Evolutionary conservation across 176 grass and related monocot genomes (phyloP), one percentile per base, ranked within the genome.

Genomic region (Aechmea fasciata): DNA sequence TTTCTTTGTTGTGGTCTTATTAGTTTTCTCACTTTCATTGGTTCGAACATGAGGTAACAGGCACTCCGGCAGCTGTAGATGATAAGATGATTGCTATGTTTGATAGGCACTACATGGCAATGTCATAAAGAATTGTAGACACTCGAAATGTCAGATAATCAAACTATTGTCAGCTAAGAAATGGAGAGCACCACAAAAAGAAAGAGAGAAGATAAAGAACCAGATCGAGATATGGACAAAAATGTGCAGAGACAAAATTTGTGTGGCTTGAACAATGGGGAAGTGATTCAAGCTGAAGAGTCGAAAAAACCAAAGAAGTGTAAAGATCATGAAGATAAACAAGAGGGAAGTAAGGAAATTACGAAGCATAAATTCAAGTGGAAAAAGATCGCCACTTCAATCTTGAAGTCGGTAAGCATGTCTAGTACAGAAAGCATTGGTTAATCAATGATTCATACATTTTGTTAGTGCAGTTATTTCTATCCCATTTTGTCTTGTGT

Each of bases 371-470:
- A 87, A 75, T 85, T 93, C 69, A 90, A 88, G 65, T 99, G 94
- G 94, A 99, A 88, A 84, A 93, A 99, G 64, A 80, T 99, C 53
- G 74, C 93, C 63, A 87, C 79, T 50, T 93, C 79, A 25, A 75
- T 75, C 68, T 77, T 90, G 9, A 81, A 93, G 83, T 72, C 0
- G 51, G 89, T 93, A 83, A 77, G 77, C 20, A 11, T 52, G 47
- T 52, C 29, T 7, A 51, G 49, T 50, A 49, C 9, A 48, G 52
- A 41, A 41, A 41, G 33, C 33, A 41, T 41, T 41, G 33, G 20
- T 18, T 20, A 62, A 15, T 9, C 15, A 15, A 18, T 15, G 20
- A 62, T 62, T 11, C 23, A 10, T 25, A 12, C n/a, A 25, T 28
- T 65, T 10, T 24, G 22, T 72, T n/a, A 13, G 28, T 52, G 9